Base-by-base conservation (phyloP, 75 land plant species). In the Larix kaempferi region DNA sequence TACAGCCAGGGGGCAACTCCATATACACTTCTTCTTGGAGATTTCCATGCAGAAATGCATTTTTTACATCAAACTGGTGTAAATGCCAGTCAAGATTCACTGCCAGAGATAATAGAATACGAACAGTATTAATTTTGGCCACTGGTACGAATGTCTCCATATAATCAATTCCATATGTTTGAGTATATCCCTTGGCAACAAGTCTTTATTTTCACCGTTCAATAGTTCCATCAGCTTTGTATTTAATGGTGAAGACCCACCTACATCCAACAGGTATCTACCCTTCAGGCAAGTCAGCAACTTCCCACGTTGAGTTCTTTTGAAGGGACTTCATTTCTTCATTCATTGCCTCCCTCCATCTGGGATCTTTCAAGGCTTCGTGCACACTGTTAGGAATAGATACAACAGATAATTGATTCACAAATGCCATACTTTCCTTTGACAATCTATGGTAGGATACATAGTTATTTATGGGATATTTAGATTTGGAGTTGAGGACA, bases 161-260 rank as follows among this genome's bases (percentile, higher is more conserved):
- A 76, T 79, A 83, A 76, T 83, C 82, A 29, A 83, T 59, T 17
- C 84, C 83, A 66, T 85, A 74, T 23, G 81, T 79, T 64, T 83
- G 59, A 37, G 81, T 58, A 37, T 76, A 79, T 17, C 77, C 83
- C 56, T 78, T 80, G 29, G 86, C 73, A 2, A 81, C 72, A 6
- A 84, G 62, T 49, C 83, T n/a, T 62, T 76, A 80, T 64, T 84
- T 84, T 37, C 21, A 81, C 14, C 83, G 26, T 14, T 80, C 61
- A 19, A 52, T 11, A 26, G 21, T 3, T 83, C 81, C n/a, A 83
- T 83, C 21, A 63, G 71, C n/a, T 78, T 78, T 79, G 78, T 25
- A 52, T 16, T 75, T 80, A 56, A 59, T 77, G 56, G 35, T 84
- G 65, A 33, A 82, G 27, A 73, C 55, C 80, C 82, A 72, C 49